phyloP scores from a whole-genome alignment of 371 early-diverging fungal species.

The Lichtheimia ornata region DNA sequence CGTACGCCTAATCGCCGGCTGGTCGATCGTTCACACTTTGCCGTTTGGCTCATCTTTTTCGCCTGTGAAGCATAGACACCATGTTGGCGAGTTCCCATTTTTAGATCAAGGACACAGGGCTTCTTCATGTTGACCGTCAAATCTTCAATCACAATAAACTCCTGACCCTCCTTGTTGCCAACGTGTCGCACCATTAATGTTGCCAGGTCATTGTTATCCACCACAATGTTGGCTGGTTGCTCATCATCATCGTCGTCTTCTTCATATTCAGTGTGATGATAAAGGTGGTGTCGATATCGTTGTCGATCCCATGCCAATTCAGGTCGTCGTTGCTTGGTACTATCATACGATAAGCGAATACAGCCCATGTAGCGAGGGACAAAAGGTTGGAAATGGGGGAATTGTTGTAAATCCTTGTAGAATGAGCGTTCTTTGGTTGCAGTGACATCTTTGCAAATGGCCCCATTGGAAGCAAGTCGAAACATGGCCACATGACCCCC shows the following conservation, averaged over 20 bases:
- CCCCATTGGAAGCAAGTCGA: conserved; percentile 32
- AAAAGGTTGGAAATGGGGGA: conserved; percentile 32
- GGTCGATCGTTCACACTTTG: conserved; percentile 87
- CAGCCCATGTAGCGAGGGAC: conserved; percentile 37
- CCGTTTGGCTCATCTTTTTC: conserved; percentile 81
- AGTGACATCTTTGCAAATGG: conserved; percentile 40
- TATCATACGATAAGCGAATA: conserved; percentile 19
- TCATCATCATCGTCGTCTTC: conserved; percentile 1
- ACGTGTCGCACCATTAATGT: neutral
- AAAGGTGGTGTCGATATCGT: conserved; percentile 8
- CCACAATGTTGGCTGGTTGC: neutral
- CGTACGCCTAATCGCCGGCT: conserved; percentile 87
- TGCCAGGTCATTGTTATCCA: neutral
- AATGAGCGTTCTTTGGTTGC: conserved; percentile 30
- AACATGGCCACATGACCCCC: conserved; percentile 47
- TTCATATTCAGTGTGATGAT: neutral
- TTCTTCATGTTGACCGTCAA: conserved; percentile 79
- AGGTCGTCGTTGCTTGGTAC: conserved; percentile 8
- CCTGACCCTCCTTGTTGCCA: conserved; percentile 21
- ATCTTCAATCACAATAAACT: conserved; percentile 92
- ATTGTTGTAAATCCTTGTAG: conserved; percentile 28
- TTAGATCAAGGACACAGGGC: conserved; percentile 93
- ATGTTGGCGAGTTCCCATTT: conserved; percentile 96
- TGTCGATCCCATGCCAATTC: conserved; percentile 11
- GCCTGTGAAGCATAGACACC: conserved; percentile 81